Base-by-base conservation (phyloP, 805 yeast genomes). In the Ogataea salicorniae region DNA sequence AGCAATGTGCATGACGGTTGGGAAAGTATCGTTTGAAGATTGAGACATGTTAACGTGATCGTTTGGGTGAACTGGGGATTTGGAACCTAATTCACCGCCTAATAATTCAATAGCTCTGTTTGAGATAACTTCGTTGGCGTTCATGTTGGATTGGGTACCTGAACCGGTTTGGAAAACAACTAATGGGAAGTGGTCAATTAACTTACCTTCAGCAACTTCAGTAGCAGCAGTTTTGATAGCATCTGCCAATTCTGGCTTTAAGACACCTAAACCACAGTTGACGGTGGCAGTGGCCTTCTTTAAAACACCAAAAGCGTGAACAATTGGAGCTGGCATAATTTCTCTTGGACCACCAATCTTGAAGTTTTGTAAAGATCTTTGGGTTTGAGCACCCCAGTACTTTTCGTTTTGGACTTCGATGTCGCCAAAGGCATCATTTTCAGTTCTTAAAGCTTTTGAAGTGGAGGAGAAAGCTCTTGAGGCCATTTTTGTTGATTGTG, bases 91-190 rank as follows among this genome's bases (percentile, higher is more conserved):
- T 63, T 76, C 78, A 51, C 98, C 99, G 54, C 97, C 98, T 56
- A 94, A 78, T 46, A 94, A 63, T 74, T 94, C 98, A 69, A 94
- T 94, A 60, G 99, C 99, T 64, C 99, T 84, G 81, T 94, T 94
- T 47, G 97, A 88, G 63, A 94, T 94, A 58, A 94, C 99, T 76
- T 94, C 99, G 70, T 94, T 94, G 65, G 98, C 96, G 71, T 94
- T 92, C 98, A 94, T 94, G 77, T 94, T 94, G 54, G 95, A 84
- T 73, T 94, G 99, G 49, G 99, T 94, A 68, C 99, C 99, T 33
- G 96, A 87, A 50, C 99, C 99, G 51, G 99, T 94, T 76, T 94
- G 99, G 86, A 90, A 94, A 35, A 94, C 97, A 49, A 94, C 99
- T 68, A 94, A 77, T 49, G 99, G 99, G 83, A 94, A 94, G 71